Evolutionary conservation across 2,329 filamentous ascomycete genomes (phyloP), one percentile per base, ranked within the genome.

Genomic region (Colletotrichum sp.): DNA sequence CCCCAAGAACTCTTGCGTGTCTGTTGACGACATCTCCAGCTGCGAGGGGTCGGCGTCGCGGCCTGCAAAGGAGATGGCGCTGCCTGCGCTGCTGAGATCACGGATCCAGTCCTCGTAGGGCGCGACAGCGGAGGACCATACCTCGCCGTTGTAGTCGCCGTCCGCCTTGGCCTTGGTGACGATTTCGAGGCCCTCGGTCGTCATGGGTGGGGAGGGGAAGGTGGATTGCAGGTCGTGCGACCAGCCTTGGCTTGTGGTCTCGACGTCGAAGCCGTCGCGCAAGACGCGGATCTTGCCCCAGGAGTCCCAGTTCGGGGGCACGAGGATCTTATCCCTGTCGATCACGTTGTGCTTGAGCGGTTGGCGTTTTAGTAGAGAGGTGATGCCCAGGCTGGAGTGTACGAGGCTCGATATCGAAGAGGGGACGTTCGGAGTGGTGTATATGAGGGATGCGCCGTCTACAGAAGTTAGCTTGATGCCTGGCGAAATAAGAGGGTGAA

Each of bases 281-380:
- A 99, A 88, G 60, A 99, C 95, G 57, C 96, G 91, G 76, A 99
- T 98, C 86, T 99, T 99, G 76, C 96, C 96, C 95, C 96, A 98
- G 0, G 96, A 98, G 85, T 99, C 97, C 97, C 97, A 99, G 84
- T 98, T 98, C 18, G 96, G 94, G 3, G 96, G 96, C 1, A 99
- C 95, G 7, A 98, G 90, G 71, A 99, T 96, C 88, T 98, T 98
- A 84, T 98, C 96, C 76, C 96, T 91, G 86, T 97, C 97, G 79
- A 98, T 97, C 77, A 98, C 95, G 80, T 98, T 98, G 83, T 96
- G 94, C 85, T 95, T 97, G 28, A 98, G 89, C 28, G 94, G 92
- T 81, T 95, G 91, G 78, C 93, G 92, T 84, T 95, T 95, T 21
- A 98, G 88, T 24, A 97, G 90, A 26, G 95, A 98, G 77, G 95